Evolutionary conservation across 2,329 filamentous ascomycete species (phyloP).

Genomic region (Lachnellula subtilissima): DNA sequence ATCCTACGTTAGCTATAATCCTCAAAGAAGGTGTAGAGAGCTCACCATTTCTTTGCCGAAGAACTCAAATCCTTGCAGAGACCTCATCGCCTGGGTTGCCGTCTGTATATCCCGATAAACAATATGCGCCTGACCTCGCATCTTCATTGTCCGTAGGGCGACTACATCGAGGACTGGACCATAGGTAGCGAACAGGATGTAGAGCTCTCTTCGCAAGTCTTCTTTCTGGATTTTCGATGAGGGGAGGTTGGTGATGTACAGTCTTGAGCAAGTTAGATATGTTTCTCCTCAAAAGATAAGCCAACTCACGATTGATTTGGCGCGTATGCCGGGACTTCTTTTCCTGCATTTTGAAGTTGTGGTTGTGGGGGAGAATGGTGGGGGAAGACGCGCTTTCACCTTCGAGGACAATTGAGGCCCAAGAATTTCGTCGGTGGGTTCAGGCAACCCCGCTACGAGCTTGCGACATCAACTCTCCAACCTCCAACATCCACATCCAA

Average conservation of each 20-base stretch:
- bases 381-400: background rate
- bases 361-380: background rate
- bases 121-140: constrained; percentile 94
- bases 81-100: constrained; percentile 90
- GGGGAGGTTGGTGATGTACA: constrained; percentile 83
- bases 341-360: constrained; percentile 11
- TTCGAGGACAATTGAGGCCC: background rate
- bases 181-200: constrained; percentile 91
- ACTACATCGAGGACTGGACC: constrained; percentile 90
- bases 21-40: constrained; percentile 14
- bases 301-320: constrained; percentile 70
- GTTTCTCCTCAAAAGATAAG: background rate
- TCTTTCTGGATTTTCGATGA: constrained; percentile 86
- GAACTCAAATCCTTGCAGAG: constrained; percentile 79
- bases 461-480: background rate
- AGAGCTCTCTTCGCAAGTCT: constrained; percentile 80
- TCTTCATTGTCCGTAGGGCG: constrained; percentile 80
- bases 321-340: constrained; percentile 49
- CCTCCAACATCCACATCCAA: constrained; percentile 4
- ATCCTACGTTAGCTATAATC: background rate
- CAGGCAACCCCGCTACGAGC: constrained; percentile 5
- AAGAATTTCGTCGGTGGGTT: background rate
- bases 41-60: constrained; percentile 80
- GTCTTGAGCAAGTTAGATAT: constrained; percentile 42
- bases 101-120: constrained; percentile 85